phyloP scores from a whole-genome alignment of 441 rosid species.

The Pelargonium cotyledonis region DNA sequence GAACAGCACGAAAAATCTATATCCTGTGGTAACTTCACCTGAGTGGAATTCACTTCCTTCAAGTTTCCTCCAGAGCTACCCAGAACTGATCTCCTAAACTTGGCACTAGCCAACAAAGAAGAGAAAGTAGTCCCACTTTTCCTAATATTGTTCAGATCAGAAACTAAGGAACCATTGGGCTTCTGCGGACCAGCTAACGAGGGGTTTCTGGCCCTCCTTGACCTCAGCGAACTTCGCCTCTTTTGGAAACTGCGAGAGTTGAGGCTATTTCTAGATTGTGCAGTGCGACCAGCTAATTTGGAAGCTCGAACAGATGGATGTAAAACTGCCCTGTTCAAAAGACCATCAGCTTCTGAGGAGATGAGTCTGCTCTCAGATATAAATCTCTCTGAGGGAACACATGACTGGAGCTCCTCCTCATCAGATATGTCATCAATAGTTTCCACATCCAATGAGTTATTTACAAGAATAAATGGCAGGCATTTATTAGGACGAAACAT shows the following conservation, averaged over 20 bases:
- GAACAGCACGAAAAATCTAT: slow-evolving; percentile 43
- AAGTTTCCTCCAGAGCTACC: slow-evolving; percentile 23
- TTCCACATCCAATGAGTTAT: slow-evolving; percentile 27
- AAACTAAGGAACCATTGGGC: slow-evolving; percentile 43
- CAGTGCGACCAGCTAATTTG: slow-evolving; percentile 39
- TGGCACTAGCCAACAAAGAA: slow-evolving; percentile 38
- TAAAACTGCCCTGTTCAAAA: slow-evolving; percentile 26
- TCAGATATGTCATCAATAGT: slow-evolving; percentile 23
- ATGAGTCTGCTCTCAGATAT: background rate
- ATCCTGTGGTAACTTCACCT: slow-evolving; percentile 26
- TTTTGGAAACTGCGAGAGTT: slow-evolving; percentile 62
- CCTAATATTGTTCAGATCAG: slow-evolving; percentile 50
- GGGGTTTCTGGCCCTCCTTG: slow-evolving; percentile 58
- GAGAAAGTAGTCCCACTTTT: slow-evolving; percentile 46
- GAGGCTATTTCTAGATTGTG: slow-evolving; percentile 39
- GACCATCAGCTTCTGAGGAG: slow-evolving; percentile 23
- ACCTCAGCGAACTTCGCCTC: slow-evolving; percentile 67
- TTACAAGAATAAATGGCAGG: slow-evolving; percentile 34
- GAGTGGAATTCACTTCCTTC: slow-evolving; percentile 28
- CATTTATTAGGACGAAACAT: slow-evolving; percentile 26
- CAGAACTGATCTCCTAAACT: slow-evolving; percentile 39
- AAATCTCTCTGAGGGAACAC: background rate
- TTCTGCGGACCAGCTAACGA: slow-evolving; percentile 36
- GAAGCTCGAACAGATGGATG: slow-evolving; percentile 46
- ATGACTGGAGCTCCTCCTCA: slow-evolving; percentile 19